phyloP scores from a whole-genome alignment of 352 stramenopile species.

The Phytophthora pinifolia region DNA sequence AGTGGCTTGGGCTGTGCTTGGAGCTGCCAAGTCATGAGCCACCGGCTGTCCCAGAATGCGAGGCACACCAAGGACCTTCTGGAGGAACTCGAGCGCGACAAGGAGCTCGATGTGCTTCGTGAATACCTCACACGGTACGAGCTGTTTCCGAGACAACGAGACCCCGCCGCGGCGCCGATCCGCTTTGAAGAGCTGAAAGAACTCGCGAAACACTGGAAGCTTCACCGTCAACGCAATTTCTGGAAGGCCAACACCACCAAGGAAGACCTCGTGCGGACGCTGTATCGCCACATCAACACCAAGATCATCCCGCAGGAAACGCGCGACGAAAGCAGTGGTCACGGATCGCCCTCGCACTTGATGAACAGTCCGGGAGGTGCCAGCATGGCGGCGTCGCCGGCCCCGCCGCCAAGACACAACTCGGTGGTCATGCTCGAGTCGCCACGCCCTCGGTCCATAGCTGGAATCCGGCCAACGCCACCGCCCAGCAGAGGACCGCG shows the following conservation, averaged over 20 bases:
- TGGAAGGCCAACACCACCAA: conserved; percentile 91
- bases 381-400: conserved; percentile 25
- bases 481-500: conserved; percentile 24
- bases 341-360: conserved; percentile 16
- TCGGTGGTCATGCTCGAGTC: conserved; percentile 39
- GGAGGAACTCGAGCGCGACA: conserved; percentile 84
- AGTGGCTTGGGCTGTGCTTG: not conserved
- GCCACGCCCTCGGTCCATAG: conserved; percentile 57
- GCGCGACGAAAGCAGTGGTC: conserved; percentile 43
- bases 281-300: conserved; percentile 88
- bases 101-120: conserved; percentile 84
- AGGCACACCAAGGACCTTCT: conserved; percentile 80
- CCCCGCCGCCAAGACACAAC: conserved; percentile 40
- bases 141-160: conserved; percentile 74
- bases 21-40: conserved; percentile 49
- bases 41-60: conserved; percentile 81
- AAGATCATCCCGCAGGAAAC: conserved; percentile 77
- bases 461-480: conserved; percentile 25
- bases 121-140: conserved; percentile 83
- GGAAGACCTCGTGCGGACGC: conserved; percentile 82
- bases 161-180: conserved; percentile 74
- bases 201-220: conserved; percentile 89
- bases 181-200: conserved; percentile 92
- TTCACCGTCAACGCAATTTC: conserved; percentile 88
- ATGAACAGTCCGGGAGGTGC: conserved; percentile 14